Base-by-base conservation (phyloP, 306 rosid species). In the Lablab purpureus region DNA sequence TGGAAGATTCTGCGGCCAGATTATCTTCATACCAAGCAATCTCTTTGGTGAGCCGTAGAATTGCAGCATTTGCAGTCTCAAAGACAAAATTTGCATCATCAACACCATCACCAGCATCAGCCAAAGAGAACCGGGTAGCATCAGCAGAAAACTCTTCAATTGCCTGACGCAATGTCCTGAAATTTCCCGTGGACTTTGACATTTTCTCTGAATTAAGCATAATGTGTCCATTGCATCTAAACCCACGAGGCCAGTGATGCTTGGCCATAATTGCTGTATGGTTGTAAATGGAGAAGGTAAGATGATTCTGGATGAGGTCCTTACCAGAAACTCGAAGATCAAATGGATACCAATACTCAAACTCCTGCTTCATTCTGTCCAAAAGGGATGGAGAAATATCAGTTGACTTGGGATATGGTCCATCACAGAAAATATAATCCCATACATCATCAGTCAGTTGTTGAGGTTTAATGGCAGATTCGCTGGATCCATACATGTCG, bases 331-430 rank as follows among this genome's bases (percentile, higher is more conserved):
- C 98, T 40, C 98, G 89, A 63, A 94, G 89, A 83, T 94, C 98
- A 84, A 91, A 94, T 17, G 98, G 98, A 68, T 94, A 94, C 98
- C 98, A 94, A 74, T 94, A 94, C 76, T 94, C 98, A 91, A 94
- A 94, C 87, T 94, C 98, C 67, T 59, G 87, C 86, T 92, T 94
- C 97, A 94, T 94, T 87, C 78, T 87, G 2, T 70, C 84, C 32
- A 94, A 87, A 78, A 89, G 74, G 10, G 89, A 80, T 19, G 84
- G 69, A 10, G 93, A 64, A 77, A 94, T 89, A 65, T 87, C 87
- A 10, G 97, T 74, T 76, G 97, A 86, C 55, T 84, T 86, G 11
- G 97, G 98, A 79, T 68, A 78, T n/a, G 85, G 67, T 40, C 91
- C 97, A 80, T 43, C 93, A 80, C 94, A 91, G 82, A 94, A 90